Base-by-base conservation (phyloP, 1,284 basidiomycete species). In the Tilletia setariae region DNA sequence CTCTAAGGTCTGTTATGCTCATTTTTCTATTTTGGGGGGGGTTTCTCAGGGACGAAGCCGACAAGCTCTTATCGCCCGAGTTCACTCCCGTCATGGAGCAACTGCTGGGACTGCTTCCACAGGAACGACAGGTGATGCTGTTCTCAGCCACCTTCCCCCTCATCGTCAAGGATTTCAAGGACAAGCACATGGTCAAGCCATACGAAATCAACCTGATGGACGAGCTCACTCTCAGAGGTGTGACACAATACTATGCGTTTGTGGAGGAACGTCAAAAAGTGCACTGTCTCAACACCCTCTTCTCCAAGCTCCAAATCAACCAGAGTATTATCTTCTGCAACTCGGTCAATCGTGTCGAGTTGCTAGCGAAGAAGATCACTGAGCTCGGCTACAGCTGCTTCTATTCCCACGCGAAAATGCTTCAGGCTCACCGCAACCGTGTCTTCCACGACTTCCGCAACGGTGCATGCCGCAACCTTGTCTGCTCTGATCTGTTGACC, bases 161-260 rank as follows among this genome's bases (percentile, higher is more conserved):
- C 86, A 95, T 96, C 82, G 96, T 98, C 81, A 98, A 98, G 84
- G 93, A 97, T 84, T 98, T 98, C 87, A 96, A 96, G 92, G 94
- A 97, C 82, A 95, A 96, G 84, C 92, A 98, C 86, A 98, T 98
- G 95, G 89, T 89, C 73, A 89, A 90, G 74, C 94, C 95, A 8
- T 91, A 96, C 85, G 94, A 97, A 85, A 96, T 98, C 85, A 98
- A 98, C 85, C 90, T 98, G 83, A 98, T 98, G 96, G 96, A 98
- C 81, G 95, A 98, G 87, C 90, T 98, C 74, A 98, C 95, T 44
- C 87, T 98, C 67, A 93, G 93, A 78, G 95, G 95, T 87, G 96
- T 98, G 67, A 98, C 95, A 35, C 95, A 98, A 87, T 98, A 96
- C 85, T 98, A 98, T 83, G 95, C 95, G 75, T 98, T 94, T 83